Evolutionary conservation across 2,329 filamentous ascomycete genomes (phyloP), one percentile per base, ranked within the genome.

Genomic region (Alternaria triticimaculans): DNA sequence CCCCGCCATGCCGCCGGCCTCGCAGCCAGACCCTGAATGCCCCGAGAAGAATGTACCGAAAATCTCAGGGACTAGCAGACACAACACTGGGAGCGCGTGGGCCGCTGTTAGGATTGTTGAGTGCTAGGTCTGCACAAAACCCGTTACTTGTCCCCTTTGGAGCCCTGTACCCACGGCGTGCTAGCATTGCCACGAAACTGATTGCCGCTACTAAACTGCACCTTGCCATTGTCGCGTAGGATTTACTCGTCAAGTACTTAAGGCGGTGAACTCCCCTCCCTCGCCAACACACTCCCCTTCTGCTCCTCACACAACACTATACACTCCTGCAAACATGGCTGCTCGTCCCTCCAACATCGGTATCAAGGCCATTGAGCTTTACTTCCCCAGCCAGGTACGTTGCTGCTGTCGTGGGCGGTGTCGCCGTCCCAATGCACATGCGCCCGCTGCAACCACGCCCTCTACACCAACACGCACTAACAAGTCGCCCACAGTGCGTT

Each of bases 291-390:
- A 68, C 68, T 65, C 61, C 66, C 58, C 62, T 66, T 53, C 67
- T 65, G 45, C 55, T 51, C 57, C 58, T 62, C 63, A 64, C 66
- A 58, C 62, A 63, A 55, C 65, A 50, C 64, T 28, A 57, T 55
- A 65, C 51, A 61, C 62, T 60, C 63, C 53, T 61, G 59, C 66
- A 77, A 75, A 28, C 69, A 84, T 84, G 82, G 79, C 80, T 70
- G 69, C 80, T 54, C 79, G 82, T 70, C 84, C 84, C 62, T 75
- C 81, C 69, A 85, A 85, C 75, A 82, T 86, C 64, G 84, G 84
- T 68, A 85, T 86, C 80, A 85, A 85, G 76, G 84, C 82, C 80
- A 83, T 85, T 75, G 84, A 86, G 81, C 80, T 86, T 56, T 86
- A 86, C 80, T 84, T 86, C 70, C 84, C 84, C 64, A 84, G 80